Percentiles rank a stretch among this genome's conserved stretches.
These are phyloP conservation scores for Arthrobotrys sinensis DNA, from an alignment of 2,329 filamentous ascomycete genomes.

Conservation along the genomic window DNA sequence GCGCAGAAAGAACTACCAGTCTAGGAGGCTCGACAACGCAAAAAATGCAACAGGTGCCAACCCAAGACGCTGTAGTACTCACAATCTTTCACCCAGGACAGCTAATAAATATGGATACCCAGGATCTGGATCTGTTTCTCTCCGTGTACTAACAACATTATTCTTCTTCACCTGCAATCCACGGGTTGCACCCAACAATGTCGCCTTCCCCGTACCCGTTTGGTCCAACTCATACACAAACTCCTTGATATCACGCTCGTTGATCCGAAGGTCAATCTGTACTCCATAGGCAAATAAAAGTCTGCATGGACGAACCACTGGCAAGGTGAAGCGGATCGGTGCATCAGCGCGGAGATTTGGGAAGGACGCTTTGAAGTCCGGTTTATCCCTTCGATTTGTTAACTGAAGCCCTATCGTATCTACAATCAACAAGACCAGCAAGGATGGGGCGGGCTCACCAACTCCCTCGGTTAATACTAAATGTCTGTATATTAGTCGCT, in stretches of 20 bases:
- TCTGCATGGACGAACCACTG: constrained; percentile 18
- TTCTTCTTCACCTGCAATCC: constrained; percentile 9
- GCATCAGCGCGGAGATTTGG: constrained; percentile 46
- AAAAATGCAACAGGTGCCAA: constrained; percentile 21
- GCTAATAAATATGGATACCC: constrained; percentile 46
- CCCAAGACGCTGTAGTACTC: background rate
- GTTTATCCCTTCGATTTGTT: constrained; percentile 28
- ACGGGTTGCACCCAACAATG: constrained; percentile 15
- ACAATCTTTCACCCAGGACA: constrained; percentile 21
- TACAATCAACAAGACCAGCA: background rate
- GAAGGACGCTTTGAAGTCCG: constrained; percentile 19
- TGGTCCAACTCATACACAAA: constrained; percentile 18
- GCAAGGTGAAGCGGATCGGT: constrained; percentile 9
- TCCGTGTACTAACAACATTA: constrained; percentile 12
- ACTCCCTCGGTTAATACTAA: constrained; percentile 20
- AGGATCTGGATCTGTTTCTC: constrained; percentile 8
- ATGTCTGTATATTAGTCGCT: constrained; percentile 6
- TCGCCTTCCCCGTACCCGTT: background rate
- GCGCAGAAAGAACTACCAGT: no score
- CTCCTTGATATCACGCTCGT: constrained; percentile 13
- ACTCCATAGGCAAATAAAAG: constrained; percentile 40
- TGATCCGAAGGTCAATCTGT: constrained; percentile 31
- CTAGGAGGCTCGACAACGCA: constrained; percentile 1
- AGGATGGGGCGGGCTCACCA: constrained; percentile 33
- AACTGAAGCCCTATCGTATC: background rate